Percentiles rank a stretch among this genome's conserved stretches.
phyloP scores from a whole-genome alignment of 192 early-diverging fungal species.

The Coemansia reversa region DNA sequence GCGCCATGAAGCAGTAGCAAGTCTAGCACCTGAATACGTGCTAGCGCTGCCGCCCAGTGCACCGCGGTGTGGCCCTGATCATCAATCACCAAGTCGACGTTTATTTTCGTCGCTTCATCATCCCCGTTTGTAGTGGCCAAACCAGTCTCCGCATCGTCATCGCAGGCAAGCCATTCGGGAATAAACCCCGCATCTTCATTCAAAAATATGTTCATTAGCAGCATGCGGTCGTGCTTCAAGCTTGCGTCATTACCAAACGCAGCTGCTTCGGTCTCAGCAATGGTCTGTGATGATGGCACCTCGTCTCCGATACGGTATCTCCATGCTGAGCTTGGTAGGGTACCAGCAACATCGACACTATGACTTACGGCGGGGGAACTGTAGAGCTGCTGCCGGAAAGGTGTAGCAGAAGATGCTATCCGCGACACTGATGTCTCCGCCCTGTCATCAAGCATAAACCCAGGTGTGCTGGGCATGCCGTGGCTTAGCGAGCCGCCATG shows the following conservation, averaged over 20 bases:
- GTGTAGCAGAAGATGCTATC: conserved; percentile 15
- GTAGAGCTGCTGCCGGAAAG: conserved; percentile 25
- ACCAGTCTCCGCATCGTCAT: conserved; percentile 5
- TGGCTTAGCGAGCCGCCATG: conserved; percentile 12
- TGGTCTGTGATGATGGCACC: conserved; percentile 35
- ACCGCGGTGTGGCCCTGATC: conserved; percentile 92
- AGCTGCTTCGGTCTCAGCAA: conserved; percentile 14
- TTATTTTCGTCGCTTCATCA: conserved; percentile 32
- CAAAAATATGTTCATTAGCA: conserved; percentile 85
- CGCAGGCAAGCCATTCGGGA: conserved; percentile 51
- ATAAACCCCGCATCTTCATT: conserved; percentile 69
- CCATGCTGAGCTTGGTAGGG: conserved; percentile 9
- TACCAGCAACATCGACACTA: conserved; percentile 3
- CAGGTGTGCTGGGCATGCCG: conserved; percentile 32
- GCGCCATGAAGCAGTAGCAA: conserved; percentile 77
- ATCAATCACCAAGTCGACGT: conserved; percentile 86
- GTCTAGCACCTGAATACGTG: conserved; percentile 69
- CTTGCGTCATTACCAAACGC: conserved; percentile 10
- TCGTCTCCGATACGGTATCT: conserved; percentile 12
- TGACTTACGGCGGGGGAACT: conserved; percentile 29
- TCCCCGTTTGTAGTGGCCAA: not conserved
- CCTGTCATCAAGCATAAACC: conserved; percentile 16
- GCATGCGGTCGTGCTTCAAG: conserved; percentile 65
- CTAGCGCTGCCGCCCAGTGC: conserved; percentile 95
- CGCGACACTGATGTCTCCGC: not conserved